Base-by-base conservation (phyloP, 192 early-diverging fungal species). In the Linderina pennispora region DNA sequence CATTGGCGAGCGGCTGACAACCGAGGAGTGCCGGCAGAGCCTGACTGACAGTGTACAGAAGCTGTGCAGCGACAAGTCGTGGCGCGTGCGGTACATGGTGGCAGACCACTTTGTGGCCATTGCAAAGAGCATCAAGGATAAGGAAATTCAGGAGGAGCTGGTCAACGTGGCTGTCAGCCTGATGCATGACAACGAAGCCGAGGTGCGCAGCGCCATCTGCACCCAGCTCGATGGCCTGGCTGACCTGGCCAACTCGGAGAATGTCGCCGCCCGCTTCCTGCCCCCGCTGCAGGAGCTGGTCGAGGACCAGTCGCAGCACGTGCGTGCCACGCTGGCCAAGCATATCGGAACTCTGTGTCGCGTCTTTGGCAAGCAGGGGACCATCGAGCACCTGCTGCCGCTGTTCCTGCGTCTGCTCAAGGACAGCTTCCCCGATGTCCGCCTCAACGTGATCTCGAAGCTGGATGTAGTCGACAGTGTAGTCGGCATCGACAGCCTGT, bases 41-140 rank as follows among this genome's bases (percentile, higher is more conserved):
- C 77, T 89, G 39, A 64, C 94, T 38, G 78, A 77, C 44, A 75
- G 78, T 28, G 78, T 99, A 40, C 83, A 84, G 37, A 62, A 51
- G 33, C 75, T 97, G 78, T 87, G 86, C 40, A 65, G 77, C 19
- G 97, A 99, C 68, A 94, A 91, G 62, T 92, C 90, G 41, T 99
- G 97, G 97, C 83, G 97, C 50, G 94, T 99, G 37, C 75, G 94
- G 43, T 99, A 97, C 63, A 98, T 97, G 92, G 88, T 95, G 74
- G 97, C 97, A 2, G 90, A 94, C 52, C 97, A 97, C 74, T 97
- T 92, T 83, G 89, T 94, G 39, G 81, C 87, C 55, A 86, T 96
- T 8, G 62, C 76, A 25, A 61, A 52, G 33, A 61, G 58, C 45
- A 58, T 74, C 61, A 66, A 63, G 42, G 69, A 66, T 42, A 50